Evolutionary conservation across 1,284 basidiomycete genomes (phyloP).

Genomic region (Moniliella sp.): DNA sequence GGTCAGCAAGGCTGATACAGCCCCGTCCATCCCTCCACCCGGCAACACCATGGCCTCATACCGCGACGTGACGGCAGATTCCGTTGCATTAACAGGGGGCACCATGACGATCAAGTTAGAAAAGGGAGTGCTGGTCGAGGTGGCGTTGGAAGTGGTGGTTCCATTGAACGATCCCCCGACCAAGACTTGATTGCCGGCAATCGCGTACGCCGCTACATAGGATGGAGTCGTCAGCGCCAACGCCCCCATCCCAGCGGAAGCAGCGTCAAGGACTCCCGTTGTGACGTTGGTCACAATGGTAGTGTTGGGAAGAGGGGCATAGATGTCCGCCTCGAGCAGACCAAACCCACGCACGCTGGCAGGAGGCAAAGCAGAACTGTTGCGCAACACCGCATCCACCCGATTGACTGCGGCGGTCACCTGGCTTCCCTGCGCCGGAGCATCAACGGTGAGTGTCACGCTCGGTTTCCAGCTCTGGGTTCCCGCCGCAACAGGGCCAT

Average conservation of each 20-base stretch:
- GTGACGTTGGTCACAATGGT: too few relatives aligned
- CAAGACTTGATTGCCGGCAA: conserved; percentile 40
- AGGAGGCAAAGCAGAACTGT: conserved; percentile 6
- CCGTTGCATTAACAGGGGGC: too few relatives aligned
- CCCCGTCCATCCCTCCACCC: too few relatives aligned
- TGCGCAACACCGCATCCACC: conserved; percentile 14
- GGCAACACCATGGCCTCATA: too few relatives aligned
- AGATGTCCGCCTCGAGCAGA: conserved; percentile 19
- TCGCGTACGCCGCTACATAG: conserved; percentile 19
- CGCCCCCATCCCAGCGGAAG: too few relatives aligned
- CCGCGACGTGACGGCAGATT: too few relatives aligned
- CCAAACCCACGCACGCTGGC: conserved; percentile 10
- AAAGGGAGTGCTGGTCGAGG: too few relatives aligned
- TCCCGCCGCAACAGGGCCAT: conserved; percentile 49
- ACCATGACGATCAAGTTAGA: too few relatives aligned
- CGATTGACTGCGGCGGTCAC: conserved; percentile 52
- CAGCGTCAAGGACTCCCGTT: too few relatives aligned
- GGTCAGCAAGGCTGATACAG: too few relatives aligned
- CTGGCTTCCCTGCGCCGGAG: conserved; percentile 47
- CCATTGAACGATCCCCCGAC: conserved; percentile 47
- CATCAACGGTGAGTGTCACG: conserved; percentile 26
- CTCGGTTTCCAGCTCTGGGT: conserved; percentile 10
- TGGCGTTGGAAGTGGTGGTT: too few relatives aligned
- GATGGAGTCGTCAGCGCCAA: conserved; percentile 17
- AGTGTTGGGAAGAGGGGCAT: too few relatives aligned